Base-by-base conservation (phyloP, 306 rosid species). In the Cicer judaicum region DNA sequence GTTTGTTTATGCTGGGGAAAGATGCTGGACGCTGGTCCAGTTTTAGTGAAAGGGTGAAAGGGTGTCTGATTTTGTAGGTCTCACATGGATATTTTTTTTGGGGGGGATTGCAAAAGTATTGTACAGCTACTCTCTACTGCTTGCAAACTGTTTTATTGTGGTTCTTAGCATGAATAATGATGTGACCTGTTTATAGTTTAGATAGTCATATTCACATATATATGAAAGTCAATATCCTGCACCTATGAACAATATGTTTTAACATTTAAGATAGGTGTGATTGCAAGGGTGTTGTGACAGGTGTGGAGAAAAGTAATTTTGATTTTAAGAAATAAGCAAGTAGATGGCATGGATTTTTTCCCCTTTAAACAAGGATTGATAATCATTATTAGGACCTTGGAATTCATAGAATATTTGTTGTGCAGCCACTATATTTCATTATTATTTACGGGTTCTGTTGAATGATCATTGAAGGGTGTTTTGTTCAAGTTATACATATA, bases 81-180 rank as follows among this genome's bases (percentile, higher is more conserved):
- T 54, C 66, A 11, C 60, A 59, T 44, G 12, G 11, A 14, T 46
- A n/a, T 16, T 38, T 34, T 12, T 36, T 36, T 42, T 14, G n/a
- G 13, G 7, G 8, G 24, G 7, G 47, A 14, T 38, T 7, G 46
- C 14, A 2, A 47, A 47, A 47, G 64, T 12, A 16, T 55, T 74
- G 81, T 78, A 64, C 56, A 68, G 80, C 48, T n/a, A 34, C 49
- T 46, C 29, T 59, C 36, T 71, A 34, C 76, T 64, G 62, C 71
- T 68, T 73, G 67, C 68, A 53, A 61, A 72, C 47, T 41, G 16
- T 69, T 72, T 63, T 72, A 71, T 19, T 64, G 59, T 81, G 73
- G 67, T 10, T 63, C 64, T 62, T 29, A 5, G 18, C 42, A 29
- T 77, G 79, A 76, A 59, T 39, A 68, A 24, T 73, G 63, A 55